Evolutionary conservation across 805 yeast species (phyloP).

Genomic region (Torulaspora delbrueckii): DNA sequence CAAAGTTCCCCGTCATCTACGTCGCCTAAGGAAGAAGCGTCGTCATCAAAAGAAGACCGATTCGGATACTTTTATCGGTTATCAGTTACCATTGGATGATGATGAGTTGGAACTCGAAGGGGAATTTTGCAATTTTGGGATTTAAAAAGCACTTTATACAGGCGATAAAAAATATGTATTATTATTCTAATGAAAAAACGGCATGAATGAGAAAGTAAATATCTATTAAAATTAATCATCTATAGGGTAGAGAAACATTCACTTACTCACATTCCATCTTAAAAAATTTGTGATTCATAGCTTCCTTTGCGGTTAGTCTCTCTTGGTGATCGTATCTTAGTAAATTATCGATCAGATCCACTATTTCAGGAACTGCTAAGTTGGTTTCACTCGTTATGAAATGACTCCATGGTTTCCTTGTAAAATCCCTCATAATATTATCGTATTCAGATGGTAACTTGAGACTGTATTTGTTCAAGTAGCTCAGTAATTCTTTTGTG

Average conservation of each 20-base stretch:
- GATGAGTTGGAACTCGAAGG: constrained; percentile 2
- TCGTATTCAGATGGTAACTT: constrained; percentile 74
- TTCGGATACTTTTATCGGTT: background rate
- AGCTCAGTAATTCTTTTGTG: constrained; percentile 64
- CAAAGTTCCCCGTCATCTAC: constrained; percentile 3
- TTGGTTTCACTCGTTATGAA: constrained; percentile 54
- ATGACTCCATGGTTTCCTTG: constrained; percentile 61
- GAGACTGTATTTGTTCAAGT: constrained; percentile 64
- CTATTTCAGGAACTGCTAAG: constrained; percentile 48
- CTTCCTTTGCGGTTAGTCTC: constrained; percentile 83
- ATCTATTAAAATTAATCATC: constrained; percentile 6
- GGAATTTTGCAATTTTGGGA: background rate
- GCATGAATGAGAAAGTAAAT: constrained; percentile 1
- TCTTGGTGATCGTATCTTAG: constrained; percentile 82
- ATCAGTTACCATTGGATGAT: background rate
- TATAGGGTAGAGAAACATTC: background rate
- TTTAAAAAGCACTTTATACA: background rate
- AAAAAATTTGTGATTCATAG: constrained; percentile 73
- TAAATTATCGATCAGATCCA: constrained; percentile 68
- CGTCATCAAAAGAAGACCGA: constrained; percentile 2
- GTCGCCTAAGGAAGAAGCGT: constrained; percentile 2
- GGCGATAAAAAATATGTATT: background rate
- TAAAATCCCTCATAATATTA: constrained; percentile 59
- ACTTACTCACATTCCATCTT: constrained; percentile 29
- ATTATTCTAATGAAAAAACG: background rate